Evolutionary conservation across 2,329 filamentous ascomycete genomes (phyloP), one percentile per base, ranked within the genome.

Genomic region (Hymenoscyphus fructigenus): DNA sequence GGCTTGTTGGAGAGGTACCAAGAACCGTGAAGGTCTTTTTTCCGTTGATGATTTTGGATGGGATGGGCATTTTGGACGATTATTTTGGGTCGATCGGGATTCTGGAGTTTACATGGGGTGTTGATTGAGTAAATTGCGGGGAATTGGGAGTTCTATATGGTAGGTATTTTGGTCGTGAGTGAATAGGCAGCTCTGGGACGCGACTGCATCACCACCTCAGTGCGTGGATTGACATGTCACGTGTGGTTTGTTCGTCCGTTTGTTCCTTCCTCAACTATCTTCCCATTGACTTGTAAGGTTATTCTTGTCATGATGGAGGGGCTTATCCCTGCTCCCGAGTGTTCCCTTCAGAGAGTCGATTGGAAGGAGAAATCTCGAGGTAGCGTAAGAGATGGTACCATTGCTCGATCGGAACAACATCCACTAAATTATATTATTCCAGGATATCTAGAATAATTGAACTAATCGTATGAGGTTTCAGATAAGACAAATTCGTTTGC

Each of bases 11-110:
- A 6, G 12, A 28, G 28, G 17, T 65, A 69, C 70, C 70, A 14
- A 72, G 68, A 36, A 72, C 65, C 3, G 68, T 71, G 60, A 72
- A 69, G 41, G 67, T 69, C 66, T 71, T 72, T 32, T 69, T 69
- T 50, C 69, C 70, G 20, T 72, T 62, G 47, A 65, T 57, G 12
- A 63, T 44, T 59, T 59, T 44, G 4, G 63, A 64, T 55, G 69
- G 69, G 23, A 68, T 67, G 9, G 69, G 63, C 70, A 72, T 72
- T 53, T 60, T 68, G 47, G 23, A 32, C 7, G 17, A 6, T 41
- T 20, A 15, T 12, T 38, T 58, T 58, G 20, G 7, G 4, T 53
- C 15, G 20, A 14, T 10, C 10, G 5, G 10, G 20, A 53, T 26
- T 53, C 7, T 53, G 26, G 47, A 23, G 7, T 53, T 23, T 28